phyloP scores from a whole-genome alignment of 805 yeast genomes.

The Yueomyces sinensis region DNA sequence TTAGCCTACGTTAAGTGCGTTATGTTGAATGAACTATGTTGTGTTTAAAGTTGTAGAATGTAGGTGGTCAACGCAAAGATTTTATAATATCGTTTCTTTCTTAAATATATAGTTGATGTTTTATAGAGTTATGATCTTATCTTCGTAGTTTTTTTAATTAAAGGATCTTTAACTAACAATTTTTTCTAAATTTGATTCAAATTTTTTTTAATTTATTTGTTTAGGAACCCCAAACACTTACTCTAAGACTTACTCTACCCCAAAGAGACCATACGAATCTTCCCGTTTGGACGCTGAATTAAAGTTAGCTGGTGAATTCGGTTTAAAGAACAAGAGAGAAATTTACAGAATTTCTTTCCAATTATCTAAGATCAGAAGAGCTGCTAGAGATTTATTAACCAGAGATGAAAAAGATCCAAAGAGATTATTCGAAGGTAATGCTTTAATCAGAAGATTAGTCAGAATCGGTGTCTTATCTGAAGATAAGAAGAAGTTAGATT shows the following conservation, averaged over 20 bases:
- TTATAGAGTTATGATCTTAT: too few species aligned
- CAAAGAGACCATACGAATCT: constrained; percentile 98
- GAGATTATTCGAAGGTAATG: constrained; percentile 99
- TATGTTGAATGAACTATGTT: too few species aligned
- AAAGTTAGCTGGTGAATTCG: constrained; percentile 99
- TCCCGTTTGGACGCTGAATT: constrained; percentile 99
- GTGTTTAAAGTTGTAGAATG: too few species aligned
- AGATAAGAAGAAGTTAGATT: constrained; percentile 99
- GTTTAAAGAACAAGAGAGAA: constrained; percentile 99
- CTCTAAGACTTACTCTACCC: constrained; percentile 99
- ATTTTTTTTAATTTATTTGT: too few species aligned
- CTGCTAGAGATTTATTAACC: constrained; percentile 99
- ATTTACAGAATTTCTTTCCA: constrained; percentile 99
- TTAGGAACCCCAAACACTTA: constrained; percentile 97
- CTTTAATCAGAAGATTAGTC: constrained; percentile 98
- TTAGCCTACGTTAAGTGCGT: background rate
- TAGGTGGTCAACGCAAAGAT: too few species aligned
- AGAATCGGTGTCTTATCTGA: constrained; percentile 98
- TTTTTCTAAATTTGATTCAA: too few species aligned
- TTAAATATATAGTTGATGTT: too few species aligned
- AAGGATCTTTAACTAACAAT: too few species aligned
- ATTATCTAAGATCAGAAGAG: constrained; percentile 99
- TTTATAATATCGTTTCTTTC: too few species aligned
- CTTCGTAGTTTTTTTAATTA: too few species aligned
- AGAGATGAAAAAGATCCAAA: constrained; percentile 99